Evolutionary conservation across 345 rosid genomes (phyloP).

Genomic region (Camelina sativa): DNA sequence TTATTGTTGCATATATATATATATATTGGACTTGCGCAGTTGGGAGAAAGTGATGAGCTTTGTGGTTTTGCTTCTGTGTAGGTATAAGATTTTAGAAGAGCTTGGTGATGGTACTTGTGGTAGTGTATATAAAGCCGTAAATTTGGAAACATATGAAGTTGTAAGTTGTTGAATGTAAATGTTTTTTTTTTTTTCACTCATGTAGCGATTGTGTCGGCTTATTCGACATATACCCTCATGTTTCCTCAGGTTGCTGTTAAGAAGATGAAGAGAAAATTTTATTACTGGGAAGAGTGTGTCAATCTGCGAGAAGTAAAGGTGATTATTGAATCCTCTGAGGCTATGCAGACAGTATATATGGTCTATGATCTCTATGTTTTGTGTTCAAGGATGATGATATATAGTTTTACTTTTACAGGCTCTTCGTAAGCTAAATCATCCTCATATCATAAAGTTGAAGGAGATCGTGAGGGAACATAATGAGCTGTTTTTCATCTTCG

Average conservation of each 20-base stretch:
- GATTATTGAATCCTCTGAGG: no score
- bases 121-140: slow-evolving; percentile 83
- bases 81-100: slow-evolving; percentile 84
- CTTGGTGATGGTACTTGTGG: slow-evolving; percentile 99
- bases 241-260: slow-evolving; percentile 86
- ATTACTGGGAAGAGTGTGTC: slow-evolving; percentile 91
- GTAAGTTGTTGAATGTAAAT: slow-evolving; percentile 43
- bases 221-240: neutral
- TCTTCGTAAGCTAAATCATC: slow-evolving; percentile 85
- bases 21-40: slow-evolving; percentile 18
- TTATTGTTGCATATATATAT: slow-evolving; percentile 8
- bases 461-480: slow-evolving; percentile 90
- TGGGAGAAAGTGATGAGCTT: neutral
- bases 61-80: slow-evolving; percentile 35
- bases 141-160: slow-evolving; percentile 71
- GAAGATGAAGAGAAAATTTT: slow-evolving; percentile 94
- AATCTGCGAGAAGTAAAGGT: slow-evolving; percentile 96
- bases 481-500: slow-evolving; percentile 90
- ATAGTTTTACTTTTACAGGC: slow-evolving; percentile 61
- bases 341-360: no score
- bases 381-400: neutral
- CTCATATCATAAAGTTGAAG: slow-evolving; percentile 83
- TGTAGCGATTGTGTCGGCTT: neutral
- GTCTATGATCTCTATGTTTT: neutral
- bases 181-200: neutral